phyloP scores from a whole-genome alignment of 2,329 filamentous ascomycete genomes.

The Didymella glomerata region DNA sequence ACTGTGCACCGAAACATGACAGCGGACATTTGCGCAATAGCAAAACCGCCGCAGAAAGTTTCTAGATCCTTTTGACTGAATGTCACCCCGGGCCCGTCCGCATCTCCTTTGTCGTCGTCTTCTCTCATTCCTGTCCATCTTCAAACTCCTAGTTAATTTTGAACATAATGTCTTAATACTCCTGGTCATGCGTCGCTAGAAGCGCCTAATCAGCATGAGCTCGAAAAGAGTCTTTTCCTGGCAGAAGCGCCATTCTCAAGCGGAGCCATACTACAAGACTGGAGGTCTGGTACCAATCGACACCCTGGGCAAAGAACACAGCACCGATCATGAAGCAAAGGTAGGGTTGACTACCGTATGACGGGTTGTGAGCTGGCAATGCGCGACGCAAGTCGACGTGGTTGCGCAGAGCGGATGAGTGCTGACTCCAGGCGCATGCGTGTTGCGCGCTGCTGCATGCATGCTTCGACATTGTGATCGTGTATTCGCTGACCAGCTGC shows the following conservation, averaged over 20 bases:
- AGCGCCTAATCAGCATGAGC: slow-evolving; percentile 40
- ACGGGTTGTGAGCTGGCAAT: slow-evolving; percentile 41
- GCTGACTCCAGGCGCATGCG: slow-evolving; percentile 32
- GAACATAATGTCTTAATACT: slow-evolving; percentile 21
- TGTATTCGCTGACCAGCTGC: slow-evolving; percentile 45
- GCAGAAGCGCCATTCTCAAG: slow-evolving; percentile 52
- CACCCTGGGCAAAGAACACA: slow-evolving; percentile 16
- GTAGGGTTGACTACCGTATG: slow-evolving; percentile 33
- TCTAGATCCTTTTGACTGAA: slow-evolving; percentile 17
- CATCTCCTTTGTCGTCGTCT: not conserved
- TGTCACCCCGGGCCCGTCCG: slow-evolving; percentile 4
- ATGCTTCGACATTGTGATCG: slow-evolving; percentile 41
- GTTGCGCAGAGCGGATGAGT: slow-evolving; percentile 39
- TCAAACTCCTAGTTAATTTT: not conserved
- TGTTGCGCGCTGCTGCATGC: slow-evolving; percentile 33
- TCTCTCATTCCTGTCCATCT: not conserved
- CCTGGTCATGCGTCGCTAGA: not conserved
- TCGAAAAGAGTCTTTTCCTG: slow-evolving; percentile 57
- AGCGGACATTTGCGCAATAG: slow-evolving; percentile 23
- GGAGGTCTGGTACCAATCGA: slow-evolving; percentile 49
- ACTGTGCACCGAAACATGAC: slow-evolving; percentile 23
- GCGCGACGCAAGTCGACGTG: slow-evolving; percentile 40
- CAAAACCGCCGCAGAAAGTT: slow-evolving; percentile 21
- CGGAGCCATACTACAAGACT: slow-evolving; percentile 48
- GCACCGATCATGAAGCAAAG: slow-evolving; percentile 35